A percentile compares a stretch with the other conserved stretches of the same genome.
Conservation (phyloP, 2,329 filamentous ascomycete genomes). For the Monascus ruber region DNA sequence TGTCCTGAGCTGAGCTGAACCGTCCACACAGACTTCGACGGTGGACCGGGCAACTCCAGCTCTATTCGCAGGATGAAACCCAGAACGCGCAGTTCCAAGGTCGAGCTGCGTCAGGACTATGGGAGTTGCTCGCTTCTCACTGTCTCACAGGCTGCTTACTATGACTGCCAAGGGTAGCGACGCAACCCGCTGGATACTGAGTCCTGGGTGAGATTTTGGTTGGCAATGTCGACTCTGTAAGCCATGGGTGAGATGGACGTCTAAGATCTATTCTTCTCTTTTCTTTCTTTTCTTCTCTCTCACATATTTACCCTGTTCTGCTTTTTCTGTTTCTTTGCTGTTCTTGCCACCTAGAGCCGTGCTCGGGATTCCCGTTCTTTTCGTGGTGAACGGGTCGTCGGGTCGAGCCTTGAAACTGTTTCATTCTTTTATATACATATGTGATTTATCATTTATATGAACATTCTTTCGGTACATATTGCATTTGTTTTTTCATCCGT, state of each 20-base stretch:
- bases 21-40: too few relatives aligned
- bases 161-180: not conserved
- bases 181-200: not conserved
- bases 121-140: not conserved
- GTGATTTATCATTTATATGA: not conserved
- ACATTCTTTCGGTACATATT: too few relatives aligned
- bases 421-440: conserved; percentile 6
- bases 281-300: conserved; percentile 7
- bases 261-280: conserved; percentile 3
- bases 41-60: not conserved
- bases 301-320: conserved; percentile 5
- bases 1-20: not conserved
- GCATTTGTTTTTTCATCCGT: too few relatives aligned
- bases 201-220: too few relatives aligned
- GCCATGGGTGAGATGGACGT: conserved; percentile 1
- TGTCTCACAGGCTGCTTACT: not conserved
- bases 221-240: not conserved
- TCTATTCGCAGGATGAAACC: not conserved
- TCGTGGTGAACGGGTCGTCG: conserved; percentile 3
- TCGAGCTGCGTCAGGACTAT: not conserved
- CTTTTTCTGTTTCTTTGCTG: conserved; percentile 5
- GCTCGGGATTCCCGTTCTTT: conserved; percentile 2
- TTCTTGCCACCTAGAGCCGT: conserved; percentile 2
- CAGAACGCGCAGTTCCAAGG: not conserved
- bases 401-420: conserved; percentile 13